These are phyloP conservation scores for Forsythia viridissima DNA, from an alignment of 257 asterid genomes.

Conservation along the genomic window DNA sequence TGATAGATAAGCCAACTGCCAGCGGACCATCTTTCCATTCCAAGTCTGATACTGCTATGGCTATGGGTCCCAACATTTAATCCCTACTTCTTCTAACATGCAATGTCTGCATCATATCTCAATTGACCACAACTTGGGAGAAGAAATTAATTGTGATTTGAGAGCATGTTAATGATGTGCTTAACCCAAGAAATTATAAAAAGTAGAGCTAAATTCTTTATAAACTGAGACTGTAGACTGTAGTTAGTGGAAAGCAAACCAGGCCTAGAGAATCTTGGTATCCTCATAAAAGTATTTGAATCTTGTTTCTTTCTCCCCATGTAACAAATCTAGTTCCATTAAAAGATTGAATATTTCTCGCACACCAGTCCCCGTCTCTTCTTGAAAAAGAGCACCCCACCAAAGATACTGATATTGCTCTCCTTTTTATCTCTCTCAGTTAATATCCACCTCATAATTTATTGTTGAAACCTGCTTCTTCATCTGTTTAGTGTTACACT, in stretches of 20 bases:
- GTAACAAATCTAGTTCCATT: constrained; percentile 33
- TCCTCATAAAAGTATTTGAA: constrained; percentile 47
- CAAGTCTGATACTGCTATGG: neutral
- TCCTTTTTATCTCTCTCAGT: constrained; percentile 18
- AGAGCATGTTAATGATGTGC: constrained; percentile 30
- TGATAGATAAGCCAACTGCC: neutral
- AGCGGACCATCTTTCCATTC: constrained; percentile 17
- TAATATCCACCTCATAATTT: constrained; percentile 42
- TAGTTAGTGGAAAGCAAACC: constrained; percentile 45
- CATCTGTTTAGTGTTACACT: constrained; percentile 7
- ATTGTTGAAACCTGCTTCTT: neutral
- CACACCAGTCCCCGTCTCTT: constrained; percentile 24
- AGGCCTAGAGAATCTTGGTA: constrained; percentile 56
- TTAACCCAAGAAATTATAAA: constrained; percentile 36
- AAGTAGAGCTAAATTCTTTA: constrained; percentile 32
- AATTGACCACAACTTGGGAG: constrained; percentile 23
- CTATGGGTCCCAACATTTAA: constrained; percentile 24
- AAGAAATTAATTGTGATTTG: constrained; percentile 6
- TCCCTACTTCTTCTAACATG: constrained; percentile 3
- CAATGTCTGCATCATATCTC: constrained; percentile 25
- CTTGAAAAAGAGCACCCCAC: constrained; percentile 34
- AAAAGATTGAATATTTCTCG: constrained; percentile 41
- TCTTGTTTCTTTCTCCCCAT: constrained; percentile 46
- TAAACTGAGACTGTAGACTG: constrained; percentile 21
- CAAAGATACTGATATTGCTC: constrained; percentile 18